Base-by-base conservation (phyloP, 73 alveolate species). In the Loxodes magnus region DNA sequence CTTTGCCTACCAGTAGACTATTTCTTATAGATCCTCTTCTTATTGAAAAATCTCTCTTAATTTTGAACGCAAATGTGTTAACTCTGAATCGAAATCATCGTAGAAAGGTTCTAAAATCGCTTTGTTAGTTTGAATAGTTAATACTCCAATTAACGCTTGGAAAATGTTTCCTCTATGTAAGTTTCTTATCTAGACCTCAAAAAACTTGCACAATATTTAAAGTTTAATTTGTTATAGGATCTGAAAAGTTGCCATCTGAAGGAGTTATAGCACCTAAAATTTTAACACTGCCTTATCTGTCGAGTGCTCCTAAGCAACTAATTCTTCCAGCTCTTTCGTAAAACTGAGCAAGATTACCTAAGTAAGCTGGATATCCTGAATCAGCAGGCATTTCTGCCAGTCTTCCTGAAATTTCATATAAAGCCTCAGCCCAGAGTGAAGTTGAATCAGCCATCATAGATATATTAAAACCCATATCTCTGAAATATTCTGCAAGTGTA, bases 331-430 rank as follows among this genome's bases (percentile, higher is more conserved):
- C 95, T 61, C 99, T 88, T 74, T 93, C 99, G 73, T 93, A 93
- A 77, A 93, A 93, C 68, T 90, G 84, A 35, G 99, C 99, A 64
- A 79, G 56, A 21, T 89, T 74, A 20, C 98, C 99, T 16, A 93
- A 74, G 74, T 93, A 87, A 28, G 99, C 99, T 3, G 99, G 99
- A 75, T 84, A 93, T 59, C 99, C 99, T 15, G 89, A 71, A 76
- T 89, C 99, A 34, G 99, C 99, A 26, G 99, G 99, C 99, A 93
- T 93, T 76, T 93, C 98, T 14, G 99, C 99, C 56, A 94, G 79
- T 48, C 99, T 85, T 34, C 99, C 99, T 10, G 99, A 94, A 77
- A 94, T 94, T 78, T 94, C 99, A 80, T 98, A 86, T 64, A 94
- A 67, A 39, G 99, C 99, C 73, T 94, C 99, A 20, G 99, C 99